A percentile compares a stretch with the other conserved stretches of the same genome.
Evolutionary conservation across 306 rosid genomes (phyloP).

Genomic region (peach (Prunus persica)): DNA sequence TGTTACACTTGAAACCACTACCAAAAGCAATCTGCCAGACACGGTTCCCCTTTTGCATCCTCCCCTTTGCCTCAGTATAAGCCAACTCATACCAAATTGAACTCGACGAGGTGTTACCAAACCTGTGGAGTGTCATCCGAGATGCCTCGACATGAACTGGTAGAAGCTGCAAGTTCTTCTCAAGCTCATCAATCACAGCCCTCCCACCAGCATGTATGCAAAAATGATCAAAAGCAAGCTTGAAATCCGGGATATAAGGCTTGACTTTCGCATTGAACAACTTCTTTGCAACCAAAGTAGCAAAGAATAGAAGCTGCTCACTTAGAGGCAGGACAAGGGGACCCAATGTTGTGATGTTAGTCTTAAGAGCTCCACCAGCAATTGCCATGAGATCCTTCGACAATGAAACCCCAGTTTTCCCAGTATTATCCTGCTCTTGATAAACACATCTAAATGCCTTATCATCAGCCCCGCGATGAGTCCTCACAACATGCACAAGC

Average conservation of each 20-base stretch:
- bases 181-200: constrained; percentile 67
- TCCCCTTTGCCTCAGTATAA: constrained; percentile 57
- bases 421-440: constrained; percentile 51
- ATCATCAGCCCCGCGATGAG: constrained; percentile 61
- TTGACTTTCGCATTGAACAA: constrained; percentile 27
- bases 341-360: constrained; percentile 56
- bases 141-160: constrained; percentile 59
- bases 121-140: constrained; percentile 66
- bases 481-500: constrained; percentile 61
- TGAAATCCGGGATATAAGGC: constrained; percentile 66
- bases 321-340: constrained; percentile 60
- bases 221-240: constrained; percentile 63
- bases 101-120: constrained; percentile 67
- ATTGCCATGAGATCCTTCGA: constrained; percentile 64
- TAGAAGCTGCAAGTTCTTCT: constrained; percentile 63
- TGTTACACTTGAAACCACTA: constrained; percentile 71
- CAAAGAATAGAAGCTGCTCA: constrained; percentile 56
- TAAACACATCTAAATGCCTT: constrained; percentile 52
- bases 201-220: constrained; percentile 76
- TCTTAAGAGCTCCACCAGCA: constrained; percentile 61
- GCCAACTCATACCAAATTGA: constrained; percentile 75
- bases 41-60: constrained; percentile 42
- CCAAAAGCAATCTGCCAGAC: constrained; percentile 78
- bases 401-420: constrained; percentile 59
- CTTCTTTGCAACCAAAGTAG: constrained; percentile 42